Percentiles rank a stretch among this genome's conserved stretches.
Evolutionary conservation across 306 rosid genomes (phyloP).

Genomic region (Pterocarpus santalinus): DNA sequence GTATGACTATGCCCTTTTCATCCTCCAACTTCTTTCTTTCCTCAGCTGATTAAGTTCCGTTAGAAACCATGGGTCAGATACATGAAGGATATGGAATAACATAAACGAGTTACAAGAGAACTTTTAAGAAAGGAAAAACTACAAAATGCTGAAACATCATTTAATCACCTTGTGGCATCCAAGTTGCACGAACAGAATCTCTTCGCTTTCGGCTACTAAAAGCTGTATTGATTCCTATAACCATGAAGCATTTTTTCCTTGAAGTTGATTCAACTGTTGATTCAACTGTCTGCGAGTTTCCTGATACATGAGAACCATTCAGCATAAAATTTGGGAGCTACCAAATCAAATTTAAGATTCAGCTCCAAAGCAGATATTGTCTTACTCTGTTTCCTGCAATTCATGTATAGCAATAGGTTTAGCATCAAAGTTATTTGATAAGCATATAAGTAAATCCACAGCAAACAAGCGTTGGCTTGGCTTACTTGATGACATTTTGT

Average conservation of each 20-base stretch:
- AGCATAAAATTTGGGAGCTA: constrained; percentile 50
- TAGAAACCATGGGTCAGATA: constrained; percentile 50
- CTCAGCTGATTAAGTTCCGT: constrained; percentile 58
- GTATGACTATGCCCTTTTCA: constrained; percentile 87
- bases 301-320: constrained; percentile 54
- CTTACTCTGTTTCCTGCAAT: constrained; percentile 69
- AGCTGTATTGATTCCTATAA: constrained; percentile 92
- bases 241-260: constrained; percentile 76
- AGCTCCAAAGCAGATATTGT: constrained; percentile 60
- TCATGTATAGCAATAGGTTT: constrained; percentile 41
- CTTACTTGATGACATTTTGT: constrained; percentile 61
- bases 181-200: constrained; percentile 89
- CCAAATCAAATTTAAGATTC: constrained; percentile 59
- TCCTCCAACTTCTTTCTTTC: constrained; percentile 84
- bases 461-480: constrained; percentile 45
- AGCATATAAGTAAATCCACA: constrained; percentile 28
- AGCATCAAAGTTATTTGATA: constrained; percentile 34
- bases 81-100: constrained; percentile 29
- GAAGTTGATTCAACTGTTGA: constrained; percentile 56
- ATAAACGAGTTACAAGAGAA: constrained; percentile 28
- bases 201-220: constrained; percentile 84
- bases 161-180: constrained; percentile 93
- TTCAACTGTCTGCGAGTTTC: constrained; percentile 51
- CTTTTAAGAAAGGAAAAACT: constrained; percentile 26
- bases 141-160: constrained; percentile 21